phyloP scores from a whole-genome alignment of 352 stramenopile species.

The Phytopythium delawarense region DNA sequence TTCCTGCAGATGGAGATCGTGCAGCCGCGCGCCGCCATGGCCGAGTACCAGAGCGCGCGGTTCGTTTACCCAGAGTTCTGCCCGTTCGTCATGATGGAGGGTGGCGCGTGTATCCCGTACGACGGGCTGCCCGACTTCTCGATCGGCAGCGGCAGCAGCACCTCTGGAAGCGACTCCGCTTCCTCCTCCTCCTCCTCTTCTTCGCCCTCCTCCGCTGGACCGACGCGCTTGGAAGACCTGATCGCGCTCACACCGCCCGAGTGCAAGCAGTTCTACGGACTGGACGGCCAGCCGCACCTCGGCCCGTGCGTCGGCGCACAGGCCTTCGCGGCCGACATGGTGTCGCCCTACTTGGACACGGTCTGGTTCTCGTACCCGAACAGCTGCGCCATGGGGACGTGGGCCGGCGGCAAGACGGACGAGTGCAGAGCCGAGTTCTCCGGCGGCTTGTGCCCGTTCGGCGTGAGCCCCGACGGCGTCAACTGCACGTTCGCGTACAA shows the following conservation, averaged over 20 bases:
- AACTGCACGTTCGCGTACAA: constrained; percentile 52
- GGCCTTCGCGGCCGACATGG: constrained; percentile 46
- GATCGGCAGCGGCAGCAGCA: constrained; percentile 6
- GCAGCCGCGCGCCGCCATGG: constrained; percentile 51
- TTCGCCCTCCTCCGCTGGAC: background rate
- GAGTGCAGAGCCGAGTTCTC: constrained; percentile 27
- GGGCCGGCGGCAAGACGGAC: constrained; percentile 38
- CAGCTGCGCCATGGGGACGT: constrained; percentile 53
- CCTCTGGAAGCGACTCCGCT: constrained; percentile 5
- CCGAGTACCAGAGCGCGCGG: constrained; percentile 49
- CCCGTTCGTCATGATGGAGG: constrained; percentile 60
- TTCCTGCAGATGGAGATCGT: constrained; percentile 64
- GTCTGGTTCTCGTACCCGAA: constrained; percentile 76
- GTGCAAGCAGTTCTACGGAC: constrained; percentile 64
- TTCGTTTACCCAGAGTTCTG: constrained; percentile 72
- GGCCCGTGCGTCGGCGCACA: constrained; percentile 57
- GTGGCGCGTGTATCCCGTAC: constrained; percentile 38
- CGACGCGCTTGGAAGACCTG: background rate
- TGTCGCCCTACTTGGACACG: constrained; percentile 56
- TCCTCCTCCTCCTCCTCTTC: background rate
- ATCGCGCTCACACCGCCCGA: constrained; percentile 18
- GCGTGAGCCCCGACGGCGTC: constrained; percentile 40
- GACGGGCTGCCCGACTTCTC: constrained; percentile 20
- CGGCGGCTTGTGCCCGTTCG: constrained; percentile 57
- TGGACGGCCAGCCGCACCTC: constrained; percentile 46